Conservation (phyloP, 192 early-diverging fungal genomes). For the Spizellomyces sp. region DNA sequence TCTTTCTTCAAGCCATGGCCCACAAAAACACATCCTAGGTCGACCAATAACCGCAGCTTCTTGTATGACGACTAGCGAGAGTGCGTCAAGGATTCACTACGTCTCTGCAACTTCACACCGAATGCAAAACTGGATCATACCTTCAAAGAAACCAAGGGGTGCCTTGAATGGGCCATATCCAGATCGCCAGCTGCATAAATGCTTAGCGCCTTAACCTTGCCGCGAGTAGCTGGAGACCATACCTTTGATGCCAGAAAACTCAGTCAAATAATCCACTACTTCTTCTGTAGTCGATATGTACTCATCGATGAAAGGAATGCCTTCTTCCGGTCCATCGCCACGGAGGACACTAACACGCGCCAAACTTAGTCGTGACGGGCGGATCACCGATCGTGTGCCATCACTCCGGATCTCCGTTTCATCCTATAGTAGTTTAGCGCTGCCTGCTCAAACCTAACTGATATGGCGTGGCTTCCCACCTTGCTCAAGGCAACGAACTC, state of each 20-base stretch:
- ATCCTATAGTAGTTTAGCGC: constrained; percentile 58
- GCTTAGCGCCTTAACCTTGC: background rate
- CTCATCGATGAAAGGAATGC: constrained; percentile 94
- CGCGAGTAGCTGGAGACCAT: background rate
- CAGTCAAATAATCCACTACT: constrained; percentile 89
- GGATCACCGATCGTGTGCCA: constrained; percentile 80
- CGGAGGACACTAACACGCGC: constrained; percentile 91
- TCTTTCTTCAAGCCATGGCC: constrained; percentile 96
- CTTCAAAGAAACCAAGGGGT: constrained; percentile 87
- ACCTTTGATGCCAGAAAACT: constrained; percentile 93
- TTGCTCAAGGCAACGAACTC: constrained; percentile 89
- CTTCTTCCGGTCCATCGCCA: constrained; percentile 69
- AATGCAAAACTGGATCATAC: constrained; percentile 21
- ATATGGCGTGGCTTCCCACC: constrained; percentile 31
- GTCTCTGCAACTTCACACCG: no score
- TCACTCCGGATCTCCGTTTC: constrained; percentile 91
- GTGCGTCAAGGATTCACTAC: no score
- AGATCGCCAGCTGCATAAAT: constrained; percentile 73
- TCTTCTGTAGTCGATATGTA: constrained; percentile 86
- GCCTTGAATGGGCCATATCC: constrained; percentile 66
- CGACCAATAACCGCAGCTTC: constrained; percentile 86
- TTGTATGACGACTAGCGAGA: constrained; percentile 71
- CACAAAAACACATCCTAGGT: constrained; percentile 88
- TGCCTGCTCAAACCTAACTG: background rate
- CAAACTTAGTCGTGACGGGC: constrained; percentile 78